These are phyloP conservation scores for Phytophthora palmivora DNA, from an alignment of 352 stramenopile species.

Conservation along the genomic window DNA sequence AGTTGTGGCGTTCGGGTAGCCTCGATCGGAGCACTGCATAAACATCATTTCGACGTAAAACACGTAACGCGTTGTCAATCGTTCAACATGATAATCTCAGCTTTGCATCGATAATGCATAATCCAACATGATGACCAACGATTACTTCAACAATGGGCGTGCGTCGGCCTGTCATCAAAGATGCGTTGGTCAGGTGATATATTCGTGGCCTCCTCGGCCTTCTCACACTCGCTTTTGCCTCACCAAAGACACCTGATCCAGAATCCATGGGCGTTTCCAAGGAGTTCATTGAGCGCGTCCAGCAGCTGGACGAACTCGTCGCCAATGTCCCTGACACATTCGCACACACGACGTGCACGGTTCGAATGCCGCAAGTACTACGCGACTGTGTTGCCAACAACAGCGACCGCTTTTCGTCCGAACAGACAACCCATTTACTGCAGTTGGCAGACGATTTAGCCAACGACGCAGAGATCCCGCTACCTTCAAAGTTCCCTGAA, in stretches of 20 bases:
- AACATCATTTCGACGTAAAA: too few relatives aligned
- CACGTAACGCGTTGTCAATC: too few relatives aligned
- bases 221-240: constrained; percentile 6
- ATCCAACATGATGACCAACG: not conserved
- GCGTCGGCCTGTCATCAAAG: constrained; percentile 11
- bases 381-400: constrained; percentile 60
- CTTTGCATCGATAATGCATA: constrained; percentile 19
- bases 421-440: constrained; percentile 36
- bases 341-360: constrained; percentile 54
- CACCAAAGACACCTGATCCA: not conserved
- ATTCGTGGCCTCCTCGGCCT: not conserved
- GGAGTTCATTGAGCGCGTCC: constrained; percentile 45
- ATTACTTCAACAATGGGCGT: too few relatives aligned
- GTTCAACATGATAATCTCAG: not conserved
- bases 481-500: constrained; percentile 38
- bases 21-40: too few relatives aligned
- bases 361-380: constrained; percentile 60
- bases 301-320: constrained; percentile 40
- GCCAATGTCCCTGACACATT: constrained; percentile 51
- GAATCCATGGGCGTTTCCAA: constrained; percentile 26
- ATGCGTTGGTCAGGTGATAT: constrained; percentile 1
- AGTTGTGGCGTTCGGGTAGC: too few relatives aligned
- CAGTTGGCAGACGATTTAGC: constrained; percentile 52
- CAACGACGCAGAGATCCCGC: constrained; percentile 42
- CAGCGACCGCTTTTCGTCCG: constrained; percentile 29